A percentile compares a stretch with the other conserved stretches of the same genome.
Evolutionary conservation across 805 yeast species (phyloP).

Genomic region (Wilhelminamyces savonicus): DNA sequence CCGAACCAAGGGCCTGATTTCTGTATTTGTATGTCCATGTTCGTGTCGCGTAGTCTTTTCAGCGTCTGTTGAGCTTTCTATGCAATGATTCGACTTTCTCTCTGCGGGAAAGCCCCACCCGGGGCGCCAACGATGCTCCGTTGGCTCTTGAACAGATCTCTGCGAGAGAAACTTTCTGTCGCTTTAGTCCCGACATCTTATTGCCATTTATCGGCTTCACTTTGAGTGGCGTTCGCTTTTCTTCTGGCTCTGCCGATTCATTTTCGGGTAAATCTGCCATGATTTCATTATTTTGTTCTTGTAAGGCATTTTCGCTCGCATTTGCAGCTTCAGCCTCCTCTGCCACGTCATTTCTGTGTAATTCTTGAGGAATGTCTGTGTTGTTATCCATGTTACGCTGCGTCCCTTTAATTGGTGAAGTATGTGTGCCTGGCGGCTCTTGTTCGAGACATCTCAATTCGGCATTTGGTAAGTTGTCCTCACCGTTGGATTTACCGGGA

Average conservation of each 20-base stretch:
- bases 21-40: too few species aligned
- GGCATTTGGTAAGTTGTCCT: too few species aligned
- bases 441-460: too few species aligned
- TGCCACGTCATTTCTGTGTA: too few species aligned
- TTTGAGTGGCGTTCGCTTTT: constrained; percentile 5
- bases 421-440: too few species aligned
- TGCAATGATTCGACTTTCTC: constrained; percentile 19
- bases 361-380: too few species aligned
- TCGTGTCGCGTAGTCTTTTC: neutral
- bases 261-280: neutral
- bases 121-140: constrained; percentile 3
- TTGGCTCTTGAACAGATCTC: constrained; percentile 10
- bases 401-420: too few species aligned
- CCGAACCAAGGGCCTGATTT: too few species aligned
- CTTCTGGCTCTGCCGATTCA: constrained; percentile 3
- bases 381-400: too few species aligned
- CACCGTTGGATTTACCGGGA: too few species aligned
- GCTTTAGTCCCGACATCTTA: constrained; percentile 1
- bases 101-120: constrained; percentile 23
- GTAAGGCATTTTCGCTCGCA: too few species aligned
- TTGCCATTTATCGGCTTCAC: constrained; percentile 1
- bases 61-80: constrained; percentile 1
- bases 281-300: neutral
- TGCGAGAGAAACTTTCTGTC: constrained; percentile 6
- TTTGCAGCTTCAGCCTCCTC: too few species aligned